Evolutionary conservation across 2,329 filamentous ascomycete genomes (phyloP).

Genomic region (Aspergillus hortae): DNA sequence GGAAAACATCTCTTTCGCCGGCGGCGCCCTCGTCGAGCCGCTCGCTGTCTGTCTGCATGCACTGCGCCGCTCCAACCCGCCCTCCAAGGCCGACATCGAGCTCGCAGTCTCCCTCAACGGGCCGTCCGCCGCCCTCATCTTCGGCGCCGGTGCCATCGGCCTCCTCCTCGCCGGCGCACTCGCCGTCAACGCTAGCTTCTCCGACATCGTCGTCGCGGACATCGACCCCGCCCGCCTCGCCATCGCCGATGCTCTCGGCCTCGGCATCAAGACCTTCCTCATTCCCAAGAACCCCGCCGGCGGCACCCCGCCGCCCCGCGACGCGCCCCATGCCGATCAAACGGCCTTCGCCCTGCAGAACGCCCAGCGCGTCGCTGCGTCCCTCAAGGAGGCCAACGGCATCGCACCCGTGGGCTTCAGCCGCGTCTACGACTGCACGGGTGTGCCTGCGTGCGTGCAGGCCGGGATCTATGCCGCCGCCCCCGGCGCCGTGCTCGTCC

Average conservation of each 20-base stretch:
- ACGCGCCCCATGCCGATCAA: conserved; percentile 31
- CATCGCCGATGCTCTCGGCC: conserved; percentile 47
- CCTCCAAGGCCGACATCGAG: conserved; percentile 30
- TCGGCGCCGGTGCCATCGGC: conserved; percentile 61
- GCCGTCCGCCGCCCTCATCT: conserved; percentile 51
- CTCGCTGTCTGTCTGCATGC: conserved; percentile 60
- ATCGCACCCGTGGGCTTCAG: conserved; percentile 33
- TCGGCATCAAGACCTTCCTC: conserved; percentile 35
- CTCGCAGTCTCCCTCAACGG: conserved; percentile 41
- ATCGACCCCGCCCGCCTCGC: conserved; percentile 56
- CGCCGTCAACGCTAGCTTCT: conserved; percentile 51
- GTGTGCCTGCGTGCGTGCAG: conserved; percentile 44
- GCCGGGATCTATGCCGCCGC: conserved; percentile 43
- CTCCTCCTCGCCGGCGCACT: conserved; percentile 57
- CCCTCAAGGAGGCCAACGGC: conserved; percentile 25
- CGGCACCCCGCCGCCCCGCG: conserved; percentile 26
- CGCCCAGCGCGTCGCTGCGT: conserved; percentile 34
- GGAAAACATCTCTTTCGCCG: conserved; percentile 49
- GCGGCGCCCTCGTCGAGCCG: conserved; percentile 59
- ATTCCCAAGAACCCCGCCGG: conserved; percentile 26
- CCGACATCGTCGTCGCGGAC: conserved; percentile 57
- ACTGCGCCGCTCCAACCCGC: conserved; percentile 52
- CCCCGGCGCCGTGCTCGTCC: conserved; percentile 51
- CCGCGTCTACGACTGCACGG: conserved; percentile 46
- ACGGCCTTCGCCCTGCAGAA: conserved; percentile 30